Evolutionary conservation across 306 rosid genomes (phyloP).

Genomic region (Malus domestica): ASM211411v1 NC_041805.1:2554001-2554500

Average conservation of each 20-base stretch:
- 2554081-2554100: not conserved
- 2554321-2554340: not conserved
- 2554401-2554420: conserved; percentile 53
- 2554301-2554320: not conserved
- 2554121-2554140: not conserved
- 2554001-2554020: not conserved
- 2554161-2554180: no score
- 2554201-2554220: no score
- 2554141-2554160: not conserved
- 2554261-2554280: no score
- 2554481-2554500: conserved; percentile 33
- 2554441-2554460: conserved; percentile 28
- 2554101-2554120: not conserved
- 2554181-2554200: no score
- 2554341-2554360: not conserved
- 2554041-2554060: not conserved
- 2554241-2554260: no score
- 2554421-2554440: conserved; percentile 52
- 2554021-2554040: not conserved
- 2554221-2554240: no score
- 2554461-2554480: conserved; percentile 35
- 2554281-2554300: no score
- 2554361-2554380: conserved; percentile 8
- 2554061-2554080: not conserved
- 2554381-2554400: conserved; percentile 21